Evolutionary conservation across 2,329 filamentous ascomycete species (phyloP), one percentile per base, ranked within the genome.

Genomic region (Sporothrix globosa): DNA sequence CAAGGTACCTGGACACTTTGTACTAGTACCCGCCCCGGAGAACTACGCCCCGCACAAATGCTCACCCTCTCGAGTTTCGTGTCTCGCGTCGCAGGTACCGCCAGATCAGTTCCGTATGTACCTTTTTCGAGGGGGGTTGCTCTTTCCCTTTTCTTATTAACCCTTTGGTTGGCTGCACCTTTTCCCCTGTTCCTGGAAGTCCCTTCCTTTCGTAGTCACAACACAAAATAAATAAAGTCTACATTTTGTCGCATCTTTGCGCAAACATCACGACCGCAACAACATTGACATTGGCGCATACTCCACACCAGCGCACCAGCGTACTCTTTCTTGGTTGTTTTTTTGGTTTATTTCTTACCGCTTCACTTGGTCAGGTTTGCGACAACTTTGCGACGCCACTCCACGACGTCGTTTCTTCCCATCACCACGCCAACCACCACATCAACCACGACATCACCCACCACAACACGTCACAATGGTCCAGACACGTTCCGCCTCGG

Each of bases 401-500:
- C 50, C 17, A 21, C 19, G 41, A 9, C 48, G 46, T 24, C 10
- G 24, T 21, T 53, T 27, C 21, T 19, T 61, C 11, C n/a, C 34
- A n/a, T 34, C 13, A 13, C 11, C n/a, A 10, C 30, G 4, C 13
- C 34, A 41, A 24, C 10, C 10, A 53, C 21, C n/a, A 5, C 34
- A 10, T 1, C 44, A 13, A 48, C 14, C 44, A 5, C 46, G 6
- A 2, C 17, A 1, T 1, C 46, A 3, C 41, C 41, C 41, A 44
- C 11, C 41, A 44, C 41, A 34, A 17, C 34, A 34, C 52, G 2
- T 10, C 46, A 70, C 61, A 24, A 76, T 76, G 75, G 74, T 75
- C 48, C 73, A 72, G 27, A 75, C 75, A 2, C 73, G 74, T 52
- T 76, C 75, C 3, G 68, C 73, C 9, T 75, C 74, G n/a, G 73